phyloP scores from a whole-genome alignment of 1,139 yeast genomes.

The Starmera stellimalicola region DNA sequence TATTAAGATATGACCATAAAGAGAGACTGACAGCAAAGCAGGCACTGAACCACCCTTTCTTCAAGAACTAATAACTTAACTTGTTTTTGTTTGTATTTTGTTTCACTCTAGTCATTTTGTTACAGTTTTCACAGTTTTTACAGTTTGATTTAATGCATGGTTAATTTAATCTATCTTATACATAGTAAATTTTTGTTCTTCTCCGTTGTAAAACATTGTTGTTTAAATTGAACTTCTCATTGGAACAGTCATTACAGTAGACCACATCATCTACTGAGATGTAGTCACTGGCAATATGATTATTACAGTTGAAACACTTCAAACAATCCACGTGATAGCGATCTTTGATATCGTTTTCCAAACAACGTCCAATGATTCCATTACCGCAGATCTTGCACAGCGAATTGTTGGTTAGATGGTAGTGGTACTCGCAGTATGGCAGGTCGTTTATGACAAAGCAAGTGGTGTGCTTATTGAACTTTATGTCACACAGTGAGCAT shows the following conservation, averaged over 20 bases:
- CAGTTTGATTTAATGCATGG: no score
- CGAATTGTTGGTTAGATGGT: conserved; percentile 68
- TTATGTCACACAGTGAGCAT: conserved; percentile 53
- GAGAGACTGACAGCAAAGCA: conserved; percentile 90
- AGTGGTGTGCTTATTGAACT: conserved; percentile 51
- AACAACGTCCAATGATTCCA: conserved; percentile 88
- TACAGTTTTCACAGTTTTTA: neutral
- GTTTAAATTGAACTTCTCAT: conserved; percentile 2
- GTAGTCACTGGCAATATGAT: conserved; percentile 44
- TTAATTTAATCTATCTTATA: no score
- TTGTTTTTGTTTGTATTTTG: neutral
- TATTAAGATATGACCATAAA: conserved; percentile 89
- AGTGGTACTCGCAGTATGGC: conserved; percentile 79
- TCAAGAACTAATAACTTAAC: conserved; percentile 18
- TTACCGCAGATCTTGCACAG: conserved; percentile 59
- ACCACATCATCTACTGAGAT: conserved; percentile 40
- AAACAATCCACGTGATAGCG: conserved; percentile 62
- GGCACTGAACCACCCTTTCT: conserved; percentile 84
- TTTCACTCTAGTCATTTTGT: neutral
- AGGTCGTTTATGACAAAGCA: conserved; percentile 73
- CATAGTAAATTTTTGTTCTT: conserved; percentile 4
- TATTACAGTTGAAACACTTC: conserved; percentile 43
- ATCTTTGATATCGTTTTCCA: conserved; percentile 62
- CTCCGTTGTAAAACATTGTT: conserved; percentile 4
- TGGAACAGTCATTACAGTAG: conserved; percentile 35